Conservation (phyloP, 306 rosid genomes). For the Mimosa pudica region DNA sequence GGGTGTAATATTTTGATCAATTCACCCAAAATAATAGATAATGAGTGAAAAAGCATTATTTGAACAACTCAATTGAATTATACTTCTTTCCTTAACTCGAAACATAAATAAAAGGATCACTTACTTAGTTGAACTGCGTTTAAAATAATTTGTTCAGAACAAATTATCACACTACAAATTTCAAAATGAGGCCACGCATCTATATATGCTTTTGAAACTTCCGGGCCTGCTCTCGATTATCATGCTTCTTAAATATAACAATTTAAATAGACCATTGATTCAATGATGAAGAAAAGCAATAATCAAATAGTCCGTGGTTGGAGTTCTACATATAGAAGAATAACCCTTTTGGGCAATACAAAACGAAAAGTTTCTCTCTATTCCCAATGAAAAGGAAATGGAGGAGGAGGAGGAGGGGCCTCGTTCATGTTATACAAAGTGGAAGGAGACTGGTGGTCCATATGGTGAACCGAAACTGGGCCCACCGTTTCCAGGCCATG, state of each 20-base stretch:
- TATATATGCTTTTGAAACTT: background rate
- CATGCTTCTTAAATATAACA: background rate
- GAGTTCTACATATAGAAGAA: background rate
- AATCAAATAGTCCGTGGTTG: background rate
- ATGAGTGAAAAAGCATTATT: too few species aligned
- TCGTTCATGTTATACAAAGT: slow-evolving; percentile 61
- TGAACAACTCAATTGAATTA: too few species aligned
- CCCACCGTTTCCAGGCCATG: slow-evolving; percentile 56
- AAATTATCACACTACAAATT: background rate
- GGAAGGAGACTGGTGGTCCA: slow-evolving; percentile 49
- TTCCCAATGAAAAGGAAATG: slow-evolving; percentile 83
- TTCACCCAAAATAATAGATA: too few species aligned
- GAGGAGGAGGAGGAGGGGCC: slow-evolving; percentile 51
- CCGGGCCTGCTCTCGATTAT: background rate
- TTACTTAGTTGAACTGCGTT: background rate
- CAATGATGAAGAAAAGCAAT: background rate
- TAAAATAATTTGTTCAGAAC: background rate
- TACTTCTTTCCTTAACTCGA: too few species aligned
- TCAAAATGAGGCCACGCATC: background rate
- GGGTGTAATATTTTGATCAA: too few species aligned
- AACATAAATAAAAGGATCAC: too few species aligned
- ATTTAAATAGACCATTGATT: background rate
- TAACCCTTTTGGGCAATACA: background rate
- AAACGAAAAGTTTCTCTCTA: slow-evolving; percentile 14
- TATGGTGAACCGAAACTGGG: slow-evolving; percentile 59